phyloP scores from a whole-genome alignment of 306 rosid species.

The Cucurbita maxima region DNA sequence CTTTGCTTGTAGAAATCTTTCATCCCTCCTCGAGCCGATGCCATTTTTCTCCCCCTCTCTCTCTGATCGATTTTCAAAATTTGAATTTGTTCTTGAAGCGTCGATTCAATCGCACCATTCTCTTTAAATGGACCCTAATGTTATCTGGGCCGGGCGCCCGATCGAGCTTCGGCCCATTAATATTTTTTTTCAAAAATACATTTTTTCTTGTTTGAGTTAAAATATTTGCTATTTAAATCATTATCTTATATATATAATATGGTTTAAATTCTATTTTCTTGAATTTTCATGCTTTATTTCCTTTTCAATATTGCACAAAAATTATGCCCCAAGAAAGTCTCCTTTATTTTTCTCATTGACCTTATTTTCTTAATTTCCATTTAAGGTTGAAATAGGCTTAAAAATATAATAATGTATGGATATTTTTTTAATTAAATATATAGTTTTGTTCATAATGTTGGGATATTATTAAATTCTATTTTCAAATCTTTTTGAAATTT shows the following conservation, averaged over 20 bases:
- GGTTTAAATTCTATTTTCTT: too few relatives aligned
- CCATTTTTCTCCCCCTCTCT: constrained; percentile 13
- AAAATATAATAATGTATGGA: background rate
- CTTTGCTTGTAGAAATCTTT: constrained; percentile 43
- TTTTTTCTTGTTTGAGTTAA: too few relatives aligned
- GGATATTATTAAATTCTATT: too few relatives aligned
- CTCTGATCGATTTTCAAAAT: constrained; percentile 17
- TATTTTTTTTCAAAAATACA: background rate
- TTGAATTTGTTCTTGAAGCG: background rate
- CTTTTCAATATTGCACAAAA: too few relatives aligned
- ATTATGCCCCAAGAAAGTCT: too few relatives aligned
- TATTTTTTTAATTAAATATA: background rate
- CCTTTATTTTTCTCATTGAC: too few relatives aligned
- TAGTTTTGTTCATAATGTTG: too few relatives aligned
- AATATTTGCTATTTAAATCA: too few relatives aligned
- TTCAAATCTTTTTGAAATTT: too few relatives aligned
- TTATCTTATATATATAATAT: too few relatives aligned
- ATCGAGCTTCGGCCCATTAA: background rate
- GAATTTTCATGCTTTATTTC: too few relatives aligned
- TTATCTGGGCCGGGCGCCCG: background rate
- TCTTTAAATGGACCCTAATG: background rate
- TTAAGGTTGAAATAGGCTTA: background rate
- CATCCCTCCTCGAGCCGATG: constrained; percentile 19
- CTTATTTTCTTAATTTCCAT: background rate
- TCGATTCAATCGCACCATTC: background rate